phyloP scores from a whole-genome alignment of 2,329 filamentous ascomycete species.

The Alternaria longipes region DNA sequence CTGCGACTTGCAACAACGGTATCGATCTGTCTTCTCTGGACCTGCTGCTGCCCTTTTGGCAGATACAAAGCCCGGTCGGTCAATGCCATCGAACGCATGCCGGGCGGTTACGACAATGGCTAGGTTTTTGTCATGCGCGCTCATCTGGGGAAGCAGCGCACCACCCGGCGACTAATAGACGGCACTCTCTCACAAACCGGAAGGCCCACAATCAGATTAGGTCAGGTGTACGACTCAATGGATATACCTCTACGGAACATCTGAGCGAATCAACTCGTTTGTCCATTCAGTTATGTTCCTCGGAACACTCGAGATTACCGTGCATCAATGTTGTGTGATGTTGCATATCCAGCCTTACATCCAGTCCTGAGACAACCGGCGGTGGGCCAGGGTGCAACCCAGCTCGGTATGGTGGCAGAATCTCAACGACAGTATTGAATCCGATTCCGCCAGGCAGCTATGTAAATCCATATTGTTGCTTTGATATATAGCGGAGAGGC shows the following conservation, averaged over 20 bases:
- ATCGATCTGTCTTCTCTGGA: neutral
- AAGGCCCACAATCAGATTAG: neutral
- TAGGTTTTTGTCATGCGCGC: neutral
- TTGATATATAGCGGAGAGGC: neutral
- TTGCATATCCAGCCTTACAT: constrained; percentile 9
- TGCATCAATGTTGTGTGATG: constrained; percentile 15
- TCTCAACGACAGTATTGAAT: neutral
- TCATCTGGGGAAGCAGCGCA: neutral
- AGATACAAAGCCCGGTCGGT: neutral
- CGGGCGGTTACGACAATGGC: neutral
- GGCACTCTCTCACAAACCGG: neutral
- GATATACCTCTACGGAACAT: neutral
- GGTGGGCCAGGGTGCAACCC: constrained; percentile 1
- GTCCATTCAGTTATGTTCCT: neutral
- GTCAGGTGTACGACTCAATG: neutral
- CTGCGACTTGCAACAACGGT: neutral
- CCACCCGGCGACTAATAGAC: neutral
- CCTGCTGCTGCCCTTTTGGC: neutral
- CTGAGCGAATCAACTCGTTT: neutral
- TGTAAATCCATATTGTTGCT: neutral
- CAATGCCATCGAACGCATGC: neutral
- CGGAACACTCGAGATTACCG: neutral
- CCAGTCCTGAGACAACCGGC: constrained; percentile 13
- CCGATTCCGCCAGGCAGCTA: neutral
- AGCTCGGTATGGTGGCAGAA: neutral